Base-by-base conservation (phyloP, 768 basidiomycete genomes). In the Trametes meyenii region DNA sequence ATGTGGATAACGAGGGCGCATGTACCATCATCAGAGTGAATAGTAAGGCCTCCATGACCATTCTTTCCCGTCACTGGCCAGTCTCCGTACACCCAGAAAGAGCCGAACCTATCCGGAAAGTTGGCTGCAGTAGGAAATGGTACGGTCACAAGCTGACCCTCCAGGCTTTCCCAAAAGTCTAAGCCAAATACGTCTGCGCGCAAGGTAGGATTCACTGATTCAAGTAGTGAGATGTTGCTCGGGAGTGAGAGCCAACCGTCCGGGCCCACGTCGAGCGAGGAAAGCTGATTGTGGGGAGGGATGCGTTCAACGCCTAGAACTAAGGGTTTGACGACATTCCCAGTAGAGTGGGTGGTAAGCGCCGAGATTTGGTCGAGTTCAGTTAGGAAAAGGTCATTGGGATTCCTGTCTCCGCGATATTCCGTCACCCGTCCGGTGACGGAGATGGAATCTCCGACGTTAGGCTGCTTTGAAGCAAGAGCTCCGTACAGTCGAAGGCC, bases 151-250 rank as follows among this genome's bases (percentile, higher is more conserved):
- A 87, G 73, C 65, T 83, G 80, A 2, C 85, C 84, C 61, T 85
- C 82, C 11, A 88, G 76, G 66, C 82, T 84, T 67, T 83, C 79
- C 85, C 85, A 88, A 67, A 88, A 87, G 67, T 87, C 85, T 36
- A 86, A 68, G 7, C 85, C 86, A 59, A 75, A 86, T 45, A 75
- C 71, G 26, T 80, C 75, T 1, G 85, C 85, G 53, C 79, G 77
- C 40, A 86, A 69, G 5, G 77, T 77, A 7, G 78, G 73, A 63
- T 87, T 82, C 5, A 77, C 74, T 1, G 65, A 65, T 53, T 82
- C 78, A 29, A 85, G 68, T 17, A 71, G 77, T 49, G 76, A 81
- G 16, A 74, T 70, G 63, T 86, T 86, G 67, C 81, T 84, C 12
- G 86, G 86, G 1, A 80, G 76, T 10, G 81, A 80, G 2, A 86